These are phyloP conservation scores for Kluyveromyces siamensis DNA, from an alignment of 805 yeast genomes.

Conservation along the genomic window DNA sequence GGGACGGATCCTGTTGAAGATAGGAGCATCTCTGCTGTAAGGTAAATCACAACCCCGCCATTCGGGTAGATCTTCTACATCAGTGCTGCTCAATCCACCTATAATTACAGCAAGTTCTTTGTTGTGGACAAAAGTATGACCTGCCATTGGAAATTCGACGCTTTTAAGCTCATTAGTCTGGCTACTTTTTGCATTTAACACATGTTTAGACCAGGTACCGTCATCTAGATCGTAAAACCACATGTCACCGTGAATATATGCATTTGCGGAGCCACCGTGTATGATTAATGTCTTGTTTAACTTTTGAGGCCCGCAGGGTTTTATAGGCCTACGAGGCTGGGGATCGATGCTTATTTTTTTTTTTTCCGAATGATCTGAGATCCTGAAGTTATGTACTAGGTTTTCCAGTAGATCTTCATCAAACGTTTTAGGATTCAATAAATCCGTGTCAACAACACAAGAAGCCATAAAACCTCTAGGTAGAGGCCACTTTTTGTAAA, in stretches of 20 bases:
- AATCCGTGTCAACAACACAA: constrained; percentile 15
- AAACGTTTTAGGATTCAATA: constrained; percentile 6
- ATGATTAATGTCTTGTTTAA: constrained; percentile 17
- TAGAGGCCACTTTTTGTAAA: constrained; percentile 18
- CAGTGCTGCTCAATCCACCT: constrained; percentile 23
- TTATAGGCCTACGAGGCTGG: background rate
- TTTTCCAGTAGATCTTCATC: constrained; percentile 13
- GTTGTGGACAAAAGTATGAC: constrained; percentile 19
- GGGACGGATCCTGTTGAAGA: background rate
- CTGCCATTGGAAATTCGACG: constrained; percentile 18
- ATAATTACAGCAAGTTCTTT: constrained; percentile 17
- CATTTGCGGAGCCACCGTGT: constrained; percentile 33
- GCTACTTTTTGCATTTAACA: constrained; percentile 9
- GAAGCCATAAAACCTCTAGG: constrained; percentile 32
- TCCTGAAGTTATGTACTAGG: constrained; percentile 14
- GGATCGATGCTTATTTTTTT: background rate
- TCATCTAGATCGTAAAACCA: constrained; percentile 42
- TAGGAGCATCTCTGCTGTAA: background rate
- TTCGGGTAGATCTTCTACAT: constrained; percentile 12
- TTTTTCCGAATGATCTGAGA: constrained; percentile 14
- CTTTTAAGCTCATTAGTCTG: constrained; percentile 10
- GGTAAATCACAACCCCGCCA: background rate
- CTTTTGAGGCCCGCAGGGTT: background rate
- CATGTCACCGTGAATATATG: constrained; percentile 35
- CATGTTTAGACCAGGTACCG: constrained; percentile 32